Evolutionary conservation across 805 yeast species (phyloP), one percentile per base, ranked within the genome.

Genomic region (Saccharomycopsis amapae): DNA sequence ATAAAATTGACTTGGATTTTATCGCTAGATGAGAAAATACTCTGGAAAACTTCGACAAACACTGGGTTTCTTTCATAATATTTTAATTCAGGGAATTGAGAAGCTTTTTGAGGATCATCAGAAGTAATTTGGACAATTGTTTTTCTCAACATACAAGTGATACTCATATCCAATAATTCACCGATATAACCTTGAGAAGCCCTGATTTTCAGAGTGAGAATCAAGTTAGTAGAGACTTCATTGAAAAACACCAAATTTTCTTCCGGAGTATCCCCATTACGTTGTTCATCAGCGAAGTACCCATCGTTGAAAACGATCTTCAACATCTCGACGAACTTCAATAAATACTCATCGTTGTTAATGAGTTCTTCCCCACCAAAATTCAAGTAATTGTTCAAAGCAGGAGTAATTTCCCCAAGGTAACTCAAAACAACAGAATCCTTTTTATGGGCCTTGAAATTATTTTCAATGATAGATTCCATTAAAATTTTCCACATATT

Each of bases 401-500:
- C 72, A 5, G 89, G 82, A 58, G 74, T 66, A 38, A 84, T 70
- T 53, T 89, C 97, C 55, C 85, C 95, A 38, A 87, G 57, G 58
- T 79, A 81, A 64, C 78, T 66, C 17, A 79, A 64, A 4, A 86
- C 83, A 56, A 75, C 67, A 19, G 78, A 78, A 9, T 63, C 60
- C 3, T 63, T 64, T 38, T 59, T 60, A 53, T 32, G 57, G 51
- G 42, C 58, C 60, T 44, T 60, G 54, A 44, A 40, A 15, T 42
- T 44, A 13, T 42, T 61, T 59, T 43, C 64, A 59, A 20, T 52
- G 60, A 40, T 50, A 62, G 57, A 42, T 67, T 67, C 61, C 85
- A 62, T 38, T 67, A 87, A 79, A 39, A 81, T 63, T 45, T 70
- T 69, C 96, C 97, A 90, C 69, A 88, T 78, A 26, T 69, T 63